Base-by-base conservation (phyloP, 2,329 filamentous ascomycete species). In the Trichoderma sp. region DNA sequence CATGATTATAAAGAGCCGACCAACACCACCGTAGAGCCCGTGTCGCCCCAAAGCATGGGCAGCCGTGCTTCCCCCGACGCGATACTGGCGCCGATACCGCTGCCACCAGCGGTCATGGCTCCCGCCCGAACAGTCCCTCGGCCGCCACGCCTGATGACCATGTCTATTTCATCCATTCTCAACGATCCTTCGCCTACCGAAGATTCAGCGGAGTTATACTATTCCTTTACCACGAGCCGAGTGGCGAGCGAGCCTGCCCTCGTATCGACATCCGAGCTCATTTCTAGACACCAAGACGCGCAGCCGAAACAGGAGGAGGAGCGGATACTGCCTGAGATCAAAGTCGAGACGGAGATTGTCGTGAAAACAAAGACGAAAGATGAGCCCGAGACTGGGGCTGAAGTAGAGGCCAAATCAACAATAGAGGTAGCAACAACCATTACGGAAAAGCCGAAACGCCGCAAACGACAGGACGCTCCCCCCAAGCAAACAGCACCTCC, bases 401-500 rank as follows among this genome's bases (percentile, higher is more conserved):
- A 63, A 4, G 44, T 61, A 1, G 63, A 71, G 21, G 24, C 58
- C 28, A 63, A 60, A 47, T 55, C 64, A 7, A 63, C 68, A 41
- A 51, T 55, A 21, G 63, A 52, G n/a, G 69, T 64, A 9, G 67
- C 30, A 6, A 30, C 21, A 7, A 43, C 21, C 5, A 30, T 19
- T 50, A 24, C 64, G 3, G 56, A 64, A 24, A 56, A 67, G 6
- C 66, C 71, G 5, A 76, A 75, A 67, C 74, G 73, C 17, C 71
- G 72, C 43, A 81, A 78, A 62, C 75, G 75, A 28, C 74, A 77
- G 66, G 72, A 72, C 4, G 71, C 73, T 10, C 72, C 73, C 9
- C 77, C 73, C 43, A 71, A 74, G 66, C 78, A 77, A 66, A 71
- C 77, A 56, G 67, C 70, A 3, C 75, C 73, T 15, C 74, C 74